A percentile compares a stretch with the other conserved stretches of the same genome.
phyloP scores from a whole-genome alignment of 305 asterid genomes.

The Fraxinus albicans region DNA sequence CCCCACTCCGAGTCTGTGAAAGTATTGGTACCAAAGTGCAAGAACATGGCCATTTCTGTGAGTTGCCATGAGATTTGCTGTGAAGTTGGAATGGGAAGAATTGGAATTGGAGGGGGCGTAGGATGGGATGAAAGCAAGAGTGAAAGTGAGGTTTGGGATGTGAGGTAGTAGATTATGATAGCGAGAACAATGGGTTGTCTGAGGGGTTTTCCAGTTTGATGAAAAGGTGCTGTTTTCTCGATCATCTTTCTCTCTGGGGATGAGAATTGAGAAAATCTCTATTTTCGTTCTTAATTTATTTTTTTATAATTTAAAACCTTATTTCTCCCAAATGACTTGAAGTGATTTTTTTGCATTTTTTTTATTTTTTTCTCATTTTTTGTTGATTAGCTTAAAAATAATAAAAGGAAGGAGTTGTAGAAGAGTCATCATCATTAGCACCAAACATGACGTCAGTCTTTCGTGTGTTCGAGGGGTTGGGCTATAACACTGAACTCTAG shows the following conservation, averaged over 20 bases:
- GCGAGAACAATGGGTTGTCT: constrained; percentile 25
- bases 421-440: background rate
- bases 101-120: constrained; percentile 76
- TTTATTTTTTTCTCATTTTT: background rate
- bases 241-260: background rate
- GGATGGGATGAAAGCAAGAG: constrained; percentile 28
- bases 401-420: background rate
- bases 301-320: background rate
- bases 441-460: background rate
- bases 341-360: background rate
- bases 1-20: constrained; percentile 89
- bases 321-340: background rate
- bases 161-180: constrained; percentile 11
- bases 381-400: constrained; percentile 3
- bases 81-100: constrained; percentile 74
- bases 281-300: background rate
- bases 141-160: constrained; percentile 27
- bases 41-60: constrained; percentile 80
- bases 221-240: constrained; percentile 1
- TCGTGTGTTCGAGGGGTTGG: background rate
- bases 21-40: constrained; percentile 90
- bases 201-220: background rate
- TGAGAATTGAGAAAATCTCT: background rate
- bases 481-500: background rate
- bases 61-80: constrained; percentile 86